Evolutionary conservation across 352 stramenopile species (phyloP).

Genomic region (Pythium pyrilobum): DNA sequence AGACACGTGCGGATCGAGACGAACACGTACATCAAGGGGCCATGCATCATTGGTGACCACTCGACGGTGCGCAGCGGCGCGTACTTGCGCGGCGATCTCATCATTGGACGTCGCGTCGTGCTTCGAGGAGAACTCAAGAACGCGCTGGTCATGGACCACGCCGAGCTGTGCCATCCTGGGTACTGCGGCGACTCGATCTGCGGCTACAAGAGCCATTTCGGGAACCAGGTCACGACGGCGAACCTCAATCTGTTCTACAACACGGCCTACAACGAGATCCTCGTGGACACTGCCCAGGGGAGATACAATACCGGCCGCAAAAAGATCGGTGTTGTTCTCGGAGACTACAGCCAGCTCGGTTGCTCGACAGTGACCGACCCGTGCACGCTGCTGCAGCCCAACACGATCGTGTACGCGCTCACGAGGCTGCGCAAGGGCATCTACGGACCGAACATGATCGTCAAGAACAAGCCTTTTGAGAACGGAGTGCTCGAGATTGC

Average conservation of each 20-base stretch:
- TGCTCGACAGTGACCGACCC: slow-evolving; percentile 71
- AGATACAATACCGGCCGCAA: slow-evolving; percentile 57
- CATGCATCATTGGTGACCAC: slow-evolving; percentile 60
- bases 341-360: slow-evolving; percentile 63
- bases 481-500: slow-evolving; percentile 56
- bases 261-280: slow-evolving; percentile 7
- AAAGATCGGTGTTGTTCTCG: slow-evolving; percentile 70
- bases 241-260: slow-evolving; percentile 57
- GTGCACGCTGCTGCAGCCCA: slow-evolving; percentile 50
- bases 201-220: slow-evolving; percentile 75
- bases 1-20: slow-evolving; percentile 60
- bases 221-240: slow-evolving; percentile 77
- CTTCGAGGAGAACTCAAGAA: slow-evolving; percentile 72
- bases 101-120: slow-evolving; percentile 56
- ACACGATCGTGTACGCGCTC: slow-evolving; percentile 67
- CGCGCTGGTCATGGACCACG: slow-evolving; percentile 59
- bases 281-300: slow-evolving; percentile 26
- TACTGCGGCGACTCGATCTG: slow-evolving; percentile 76
- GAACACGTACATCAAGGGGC: slow-evolving; percentile 68
- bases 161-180: slow-evolving; percentile 64
- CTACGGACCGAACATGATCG: slow-evolving; percentile 58
- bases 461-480: slow-evolving; percentile 82
- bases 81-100: slow-evolving; percentile 66
- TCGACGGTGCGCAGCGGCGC: slow-evolving; percentile 55
- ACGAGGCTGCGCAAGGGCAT: slow-evolving; percentile 56